These are phyloP conservation scores for Coemansia sp. DNA, from an alignment of 192 early-diverging fungal species.

Conservation along the genomic window DNA sequence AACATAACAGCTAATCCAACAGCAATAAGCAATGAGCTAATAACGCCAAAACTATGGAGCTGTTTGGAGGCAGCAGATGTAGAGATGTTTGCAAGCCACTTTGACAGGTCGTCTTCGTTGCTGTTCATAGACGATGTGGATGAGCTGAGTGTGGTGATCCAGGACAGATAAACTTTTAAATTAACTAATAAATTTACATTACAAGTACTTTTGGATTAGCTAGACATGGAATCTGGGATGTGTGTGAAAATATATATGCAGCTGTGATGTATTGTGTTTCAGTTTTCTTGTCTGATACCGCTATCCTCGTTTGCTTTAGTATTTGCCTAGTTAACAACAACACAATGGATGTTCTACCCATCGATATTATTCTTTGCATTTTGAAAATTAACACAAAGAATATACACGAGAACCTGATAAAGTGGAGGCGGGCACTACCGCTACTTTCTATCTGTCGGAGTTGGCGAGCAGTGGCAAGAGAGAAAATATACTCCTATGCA, in stretches of 20 bases:
- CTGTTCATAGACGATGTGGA: background rate
- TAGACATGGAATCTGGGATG: background rate
- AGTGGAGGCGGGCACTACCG: background rate
- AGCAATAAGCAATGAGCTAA: constrained; percentile 1
- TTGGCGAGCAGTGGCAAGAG: background rate
- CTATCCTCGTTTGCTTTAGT: background rate
- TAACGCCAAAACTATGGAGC: background rate
- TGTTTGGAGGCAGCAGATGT: constrained; percentile 13
- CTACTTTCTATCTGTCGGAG: background rate
- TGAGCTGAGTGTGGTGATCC: constrained; percentile 10
- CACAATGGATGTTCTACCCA: background rate
- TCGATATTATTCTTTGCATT: constrained; percentile 1
- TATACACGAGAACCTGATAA: background rate
- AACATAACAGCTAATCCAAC: constrained; percentile 10
- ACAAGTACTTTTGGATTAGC: background rate
- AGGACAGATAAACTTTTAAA: background rate
- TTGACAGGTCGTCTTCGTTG: constrained; percentile 25
- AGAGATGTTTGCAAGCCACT: constrained; percentile 36
- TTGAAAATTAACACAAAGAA: background rate
- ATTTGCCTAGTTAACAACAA: background rate
- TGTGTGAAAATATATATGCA: background rate
- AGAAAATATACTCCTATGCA: background rate
- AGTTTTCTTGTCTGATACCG: background rate
- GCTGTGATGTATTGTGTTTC: background rate
- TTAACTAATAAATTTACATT: background rate